Evolutionary conservation across 768 basidiomycete genomes (phyloP).

Genomic region (Naganishia kalamii): DNA sequence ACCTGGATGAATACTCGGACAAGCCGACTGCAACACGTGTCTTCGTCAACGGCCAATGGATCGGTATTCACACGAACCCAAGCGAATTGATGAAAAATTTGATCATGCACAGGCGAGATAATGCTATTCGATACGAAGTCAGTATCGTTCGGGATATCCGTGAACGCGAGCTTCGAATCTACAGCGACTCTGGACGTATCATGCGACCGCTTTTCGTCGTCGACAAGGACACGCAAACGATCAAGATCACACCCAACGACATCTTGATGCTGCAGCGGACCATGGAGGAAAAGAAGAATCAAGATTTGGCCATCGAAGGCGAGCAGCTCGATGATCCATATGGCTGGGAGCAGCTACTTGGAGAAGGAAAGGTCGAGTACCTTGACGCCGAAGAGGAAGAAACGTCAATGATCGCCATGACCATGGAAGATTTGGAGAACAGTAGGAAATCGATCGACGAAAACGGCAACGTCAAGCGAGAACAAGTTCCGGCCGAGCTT

Average conservation of each 20-base stretch:
- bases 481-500: constrained; percentile 39
- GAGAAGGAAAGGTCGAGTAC: constrained; percentile 82
- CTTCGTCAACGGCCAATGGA: constrained; percentile 99
- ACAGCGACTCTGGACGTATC: constrained; percentile 93
- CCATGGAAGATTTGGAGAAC: constrained; percentile 85
- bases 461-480: constrained; percentile 30
- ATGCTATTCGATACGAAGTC: constrained; percentile 91
- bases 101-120: constrained; percentile 82
- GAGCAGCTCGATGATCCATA: constrained; percentile 49
- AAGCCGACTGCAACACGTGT: constrained; percentile 81
- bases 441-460: constrained; percentile 51
- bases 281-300: constrained; percentile 16
- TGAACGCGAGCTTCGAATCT: constrained; percentile 85
- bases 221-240: constrained; percentile 67
- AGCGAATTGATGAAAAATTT: constrained; percentile 86
- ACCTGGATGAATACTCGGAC: constrained; percentile 81
- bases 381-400: constrained; percentile 99
- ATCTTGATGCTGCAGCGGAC: constrained; percentile 56
- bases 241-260: constrained; percentile 76
- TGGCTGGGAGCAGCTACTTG: constrained; percentile 78
- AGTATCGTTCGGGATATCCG: constrained; percentile 96
- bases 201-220: constrained; percentile 97
- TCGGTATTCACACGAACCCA: constrained; percentile 94
- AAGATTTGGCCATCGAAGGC: constrained; percentile 52
- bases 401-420: constrained; percentile 99